Evolutionary conservation across 805 yeast genomes (phyloP), one percentile per base, ranked within the genome.

Genomic region (Kuraishia molischiana): DNA sequence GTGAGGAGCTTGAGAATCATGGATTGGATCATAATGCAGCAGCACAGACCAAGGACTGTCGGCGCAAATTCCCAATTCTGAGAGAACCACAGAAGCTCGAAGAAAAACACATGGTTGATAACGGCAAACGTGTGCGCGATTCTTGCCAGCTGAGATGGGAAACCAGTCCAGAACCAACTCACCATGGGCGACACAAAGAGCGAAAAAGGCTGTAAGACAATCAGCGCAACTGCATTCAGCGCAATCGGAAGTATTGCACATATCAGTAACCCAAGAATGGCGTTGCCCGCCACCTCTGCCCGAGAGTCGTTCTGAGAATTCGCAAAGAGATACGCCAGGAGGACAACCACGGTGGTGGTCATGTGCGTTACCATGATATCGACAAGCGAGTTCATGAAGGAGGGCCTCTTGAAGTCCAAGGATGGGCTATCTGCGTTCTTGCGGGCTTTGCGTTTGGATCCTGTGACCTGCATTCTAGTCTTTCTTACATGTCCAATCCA

Each of bases 41-140:
- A 64, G 24, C 78, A 66, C n/a, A 79, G 53, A 3, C 90, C 84
- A 4, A 80, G 58, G 19, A 84, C 48, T 0, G 87, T 67, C 36
- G 72, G 62, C 0, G 79, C 61, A 40, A 80, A 64, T 49, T 72
- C 68, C 76, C 84, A 80, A 17, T 77, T 73, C 50, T 86, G 90
- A 31, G 77, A 58, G 21, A 78, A 59, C 74, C 85, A 77, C 44
- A 85, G 60, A 10, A 79, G 47, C 48, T 79, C 84, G 59, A 81
- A 79, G 40, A 70, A 64, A 1, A 70, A 32, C 4, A 78, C 40
- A 46, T 82, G 77, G 30, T 67, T 61, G 15, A 79, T 5, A 2
- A 80, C 68, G 0, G 81, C 69, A 2, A 68, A 32, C 1, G 64
- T 44, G 50, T 79, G 92, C 2, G 75, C 79, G 2, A 68, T 29